These are phyloP conservation scores for Phytophthora crassamura DNA, from an alignment of 352 stramenopile genomes.

Conservation along the genomic window DNA sequence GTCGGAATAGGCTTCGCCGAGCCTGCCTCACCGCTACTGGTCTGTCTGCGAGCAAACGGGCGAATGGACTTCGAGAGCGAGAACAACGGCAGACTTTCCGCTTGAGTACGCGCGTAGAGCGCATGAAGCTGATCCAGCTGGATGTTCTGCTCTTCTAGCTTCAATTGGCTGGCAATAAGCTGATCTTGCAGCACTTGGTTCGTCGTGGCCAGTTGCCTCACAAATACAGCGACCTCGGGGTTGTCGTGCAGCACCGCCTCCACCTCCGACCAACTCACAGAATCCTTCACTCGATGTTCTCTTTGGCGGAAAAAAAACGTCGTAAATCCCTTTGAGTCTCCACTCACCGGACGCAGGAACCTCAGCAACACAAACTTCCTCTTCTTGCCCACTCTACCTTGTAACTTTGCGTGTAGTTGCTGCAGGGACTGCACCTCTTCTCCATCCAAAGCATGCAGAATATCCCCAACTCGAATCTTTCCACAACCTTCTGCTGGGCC, in stretches of 20 bases:
- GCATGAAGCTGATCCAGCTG: conserved; percentile 72
- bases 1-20: conserved; percentile 26
- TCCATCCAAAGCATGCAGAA: conserved; percentile 53
- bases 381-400: conserved; percentile 4
- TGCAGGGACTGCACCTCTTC: conserved; percentile 40
- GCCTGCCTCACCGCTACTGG: conserved; percentile 2
- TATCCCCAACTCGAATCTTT: conserved; percentile 53
- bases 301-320: conserved; percentile 1
- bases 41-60: conserved; percentile 38
- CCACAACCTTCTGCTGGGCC: conserved; percentile 56
- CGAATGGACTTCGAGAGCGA: conserved; percentile 49
- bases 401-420: conserved; percentile 33
- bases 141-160: conserved; percentile 65
- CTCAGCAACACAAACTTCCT: conserved; percentile 52
- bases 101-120: conserved; percentile 56
- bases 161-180: conserved; percentile 53
- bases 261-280: conserved; percentile 4
- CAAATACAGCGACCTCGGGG: conserved; percentile 39
- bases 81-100: conserved; percentile 41
- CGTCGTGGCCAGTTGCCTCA: conserved; percentile 48
- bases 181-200: conserved; percentile 61
- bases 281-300: not conserved
- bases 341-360: conserved; percentile 31
- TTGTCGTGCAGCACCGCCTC: conserved; percentile 21
- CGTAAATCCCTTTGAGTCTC: not conserved